Base-by-base conservation (phyloP, 495 filamentous ascomycete species). In the Mycothermus thermophilus region DNA sequence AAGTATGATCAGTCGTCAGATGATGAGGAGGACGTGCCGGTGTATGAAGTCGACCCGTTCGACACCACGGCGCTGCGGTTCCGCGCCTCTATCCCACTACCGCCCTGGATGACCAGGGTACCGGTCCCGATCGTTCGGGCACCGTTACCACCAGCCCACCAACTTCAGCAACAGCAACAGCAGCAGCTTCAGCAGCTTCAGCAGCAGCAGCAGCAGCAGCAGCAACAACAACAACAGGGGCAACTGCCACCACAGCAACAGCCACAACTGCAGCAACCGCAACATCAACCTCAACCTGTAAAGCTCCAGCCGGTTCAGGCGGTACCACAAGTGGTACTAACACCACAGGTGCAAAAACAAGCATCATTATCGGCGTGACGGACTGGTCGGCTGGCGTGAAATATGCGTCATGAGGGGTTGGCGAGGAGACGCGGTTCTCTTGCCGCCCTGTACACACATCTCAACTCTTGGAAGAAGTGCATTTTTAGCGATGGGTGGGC, bases 1-100 rank as follows among this genome's bases (percentile, higher is more conserved):
- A 88, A 83, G 51, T 90, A 79, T 61, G 83, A 92, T 50, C 71
- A 75, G 34, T 66, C 69, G 35, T 66, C 67, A 10, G 82, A 87
- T 45, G 81, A 84, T 20, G 80, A 83, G 39, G 67, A 80, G 19
- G 67, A 69, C 9, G 32, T 32, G 13, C 63, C 67, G 4, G 53
- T 62, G 42, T 84, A 81, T 63, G 63, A 74, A 29, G 62, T 79
- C 26, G 81, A 88, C 54, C 74, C 69, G 26, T 82, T 70, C 45
- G 78, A 80, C 48, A 71, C 73, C 31, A 63, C 68, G 27, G 74
- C 79, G 39, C 67, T 87, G 64, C 74, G 71, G 41, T 83, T 82
- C 55, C 72, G 80, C 11, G 75, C 78, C 21, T 75, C 74, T 27
- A 78, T 82, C 39, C 70, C 75, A 8, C 65, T 71, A 15, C 61